phyloP scores from a whole-genome alignment of 495 filamentous ascomycete genomes.

The Aspergillus saccharolyticus region DNA sequence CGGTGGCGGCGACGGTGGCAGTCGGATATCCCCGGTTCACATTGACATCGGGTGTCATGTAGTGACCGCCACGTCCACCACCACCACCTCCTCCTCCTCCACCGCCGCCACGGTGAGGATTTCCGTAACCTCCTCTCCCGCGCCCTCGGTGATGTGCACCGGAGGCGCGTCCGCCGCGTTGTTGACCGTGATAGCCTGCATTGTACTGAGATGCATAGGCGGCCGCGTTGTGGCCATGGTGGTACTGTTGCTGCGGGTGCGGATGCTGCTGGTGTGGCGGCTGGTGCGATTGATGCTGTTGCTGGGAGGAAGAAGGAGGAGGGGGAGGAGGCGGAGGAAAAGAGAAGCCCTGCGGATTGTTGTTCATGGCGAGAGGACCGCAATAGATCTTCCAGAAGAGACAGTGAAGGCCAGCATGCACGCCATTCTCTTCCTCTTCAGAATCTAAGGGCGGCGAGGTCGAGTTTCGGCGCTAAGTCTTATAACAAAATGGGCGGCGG shows the following conservation, averaged over 20 bases:
- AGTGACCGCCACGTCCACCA: conserved; percentile 47
- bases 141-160: conserved; percentile 36
- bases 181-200: conserved; percentile 25
- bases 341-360: conserved; percentile 40
- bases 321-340: conserved; percentile 50
- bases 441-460: neutral
- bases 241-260: conserved; percentile 14
- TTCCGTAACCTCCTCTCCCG: conserved; percentile 38
- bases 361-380: conserved; percentile 34
- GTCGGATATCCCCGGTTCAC: conserved; percentile 20
- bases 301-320: conserved; percentile 30
- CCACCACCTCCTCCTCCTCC: conserved; percentile 45
- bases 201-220: conserved; percentile 29
- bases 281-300: conserved; percentile 20
- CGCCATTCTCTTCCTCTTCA: conserved; percentile 18
- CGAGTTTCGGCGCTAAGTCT: neutral
- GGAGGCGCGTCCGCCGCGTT: conserved; percentile 28
- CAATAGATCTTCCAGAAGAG: conserved; percentile 17
- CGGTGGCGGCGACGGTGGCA: neutral
- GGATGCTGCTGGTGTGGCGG: conserved; percentile 22
- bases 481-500: conserved; percentile 6
- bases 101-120: conserved; percentile 16
- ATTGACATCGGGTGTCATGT: conserved; percentile 29
- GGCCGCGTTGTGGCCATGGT: conserved; percentile 10
- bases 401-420: conserved; percentile 13